Base-by-base conservation (phyloP, 2,329 filamentous ascomycete species). In the Fusarium decemcellulare region DNA sequence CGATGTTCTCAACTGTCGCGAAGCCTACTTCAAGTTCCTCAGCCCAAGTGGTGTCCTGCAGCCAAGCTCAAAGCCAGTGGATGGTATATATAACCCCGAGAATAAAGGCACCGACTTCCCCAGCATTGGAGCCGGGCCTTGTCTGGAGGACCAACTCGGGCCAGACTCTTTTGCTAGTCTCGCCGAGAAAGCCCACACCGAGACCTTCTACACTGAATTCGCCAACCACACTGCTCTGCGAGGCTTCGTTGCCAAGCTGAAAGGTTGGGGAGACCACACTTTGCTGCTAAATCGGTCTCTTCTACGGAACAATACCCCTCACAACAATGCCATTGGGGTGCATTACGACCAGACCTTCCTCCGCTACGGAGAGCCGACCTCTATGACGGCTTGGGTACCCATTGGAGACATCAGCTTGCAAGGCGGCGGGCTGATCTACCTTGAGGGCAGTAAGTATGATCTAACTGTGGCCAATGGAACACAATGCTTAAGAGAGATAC, bases 281-380 rank as follows among this genome's bases (percentile, higher is more conserved):
- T 29, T 60, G 8, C 11, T 65, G 9, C 43, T 69, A 0, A 52
- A 48, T 8, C 59, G 64, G 27, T 62, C 64, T 1, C 73, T 89
- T 11, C 74, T 90, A 55, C 78, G 87, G 39, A 89, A 89, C 66
- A 89, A 88, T 67, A 85, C 84, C 0, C 87, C 87, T 0, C 82
- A 82, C 0, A 87, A 85, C 51, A 86, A 86, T 66, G 86, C 87
- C 0, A 89, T 88, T 63, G 87, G 87, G 0, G 87, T 90, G 4
- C 87, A 90, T 64, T 89, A 89, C 68, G 87, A 90, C 69, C 86
- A 89, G 76, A 88, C 85, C 23, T 89, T 89, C 69, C 74, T 89
- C 50, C 75, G 86, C 2, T 74, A 88, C 70, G 87, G 87, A 1
- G 86, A 88, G 52, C 82, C 85, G 2, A 87, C 85, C 0, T 83